Evolutionary conservation across 2,329 filamentous ascomycete genomes (phyloP).

Genomic region (Colletotrichum abscissum): DNA sequence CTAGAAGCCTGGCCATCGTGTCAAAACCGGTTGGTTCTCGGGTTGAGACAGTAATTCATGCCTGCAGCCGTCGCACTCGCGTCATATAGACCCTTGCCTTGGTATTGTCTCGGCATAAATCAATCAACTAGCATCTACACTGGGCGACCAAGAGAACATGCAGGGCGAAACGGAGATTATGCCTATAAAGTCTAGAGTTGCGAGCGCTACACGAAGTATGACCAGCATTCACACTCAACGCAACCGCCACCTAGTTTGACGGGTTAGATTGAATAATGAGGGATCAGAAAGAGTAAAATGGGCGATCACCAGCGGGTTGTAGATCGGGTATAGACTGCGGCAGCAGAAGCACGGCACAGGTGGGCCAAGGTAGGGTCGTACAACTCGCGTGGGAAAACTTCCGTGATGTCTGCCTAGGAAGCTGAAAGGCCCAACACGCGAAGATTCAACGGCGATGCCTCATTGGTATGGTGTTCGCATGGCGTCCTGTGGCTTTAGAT

Average conservation of each 20-base stretch:
- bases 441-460: neutral
- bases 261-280: neutral
- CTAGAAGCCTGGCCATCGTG: neutral
- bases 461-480: conserved; percentile 6
- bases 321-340: neutral
- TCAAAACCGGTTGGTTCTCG: neutral
- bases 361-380: neutral
- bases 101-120: neutral
- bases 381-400: conserved; percentile 5
- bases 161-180: neutral
- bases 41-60: conserved; percentile 5
- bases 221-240: neutral
- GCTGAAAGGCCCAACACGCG: neutral
- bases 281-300: no score
- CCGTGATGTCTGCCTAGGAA: neutral
- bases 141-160: neutral
- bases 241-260: neutral
- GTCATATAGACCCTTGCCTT: neutral
- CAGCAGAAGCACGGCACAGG: neutral
- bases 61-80: conserved; percentile 5
- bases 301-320: neutral
- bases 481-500: neutral
- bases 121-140: no score
- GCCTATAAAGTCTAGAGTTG: neutral
- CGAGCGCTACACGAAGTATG: neutral